phyloP scores from a whole-genome alignment of 2,329 filamentous ascomycete species.

The Colletotrichum tropicicola region DNA sequence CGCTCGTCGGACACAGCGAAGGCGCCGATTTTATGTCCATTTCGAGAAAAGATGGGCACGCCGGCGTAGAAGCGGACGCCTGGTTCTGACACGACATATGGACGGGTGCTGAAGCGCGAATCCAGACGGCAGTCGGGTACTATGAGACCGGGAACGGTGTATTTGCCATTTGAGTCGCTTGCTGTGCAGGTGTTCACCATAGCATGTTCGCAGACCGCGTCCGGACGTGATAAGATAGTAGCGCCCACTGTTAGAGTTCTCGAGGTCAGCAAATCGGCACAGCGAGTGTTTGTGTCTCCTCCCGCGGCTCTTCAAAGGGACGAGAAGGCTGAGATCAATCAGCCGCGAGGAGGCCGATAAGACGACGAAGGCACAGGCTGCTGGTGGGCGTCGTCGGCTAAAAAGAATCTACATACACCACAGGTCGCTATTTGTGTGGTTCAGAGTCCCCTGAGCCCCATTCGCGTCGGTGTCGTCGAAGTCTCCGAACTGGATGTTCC shows the following conservation, averaged over 20 bases:
- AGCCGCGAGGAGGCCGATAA: neutral
- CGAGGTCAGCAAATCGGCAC: slow-evolving; percentile 13
- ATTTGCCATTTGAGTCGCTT: slow-evolving; percentile 35
- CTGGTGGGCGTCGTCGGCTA: neutral
- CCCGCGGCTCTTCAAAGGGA: neutral
- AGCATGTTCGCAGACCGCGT: slow-evolving; percentile 44
- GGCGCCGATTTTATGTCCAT: slow-evolving; percentile 65
- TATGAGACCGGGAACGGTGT: slow-evolving; percentile 40
- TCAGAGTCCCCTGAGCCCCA: neutral
- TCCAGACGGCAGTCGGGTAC: slow-evolving; percentile 42
- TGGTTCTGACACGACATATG: slow-evolving; percentile 42
- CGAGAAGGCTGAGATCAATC: neutral
- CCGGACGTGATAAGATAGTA: slow-evolving; percentile 37
- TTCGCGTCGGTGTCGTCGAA: slow-evolving; percentile 30
- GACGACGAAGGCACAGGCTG: neutral
- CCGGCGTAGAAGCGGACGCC: slow-evolving; percentile 48
- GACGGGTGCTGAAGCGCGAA: slow-evolving; percentile 40
- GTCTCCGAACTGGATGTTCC: slow-evolving; percentile 48
- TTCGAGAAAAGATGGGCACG: slow-evolving; percentile 67
- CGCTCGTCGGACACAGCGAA: slow-evolving; percentile 68
- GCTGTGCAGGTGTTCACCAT: slow-evolving; percentile 36
- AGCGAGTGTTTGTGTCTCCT: neutral
- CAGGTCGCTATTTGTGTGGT: slow-evolving; percentile 36
- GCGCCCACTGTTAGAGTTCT: slow-evolving; percentile 27
- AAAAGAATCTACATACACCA: slow-evolving; percentile 42